Percentiles rank a stretch among this genome's conserved stretches.
Conservation (phyloP, 2,329 filamentous ascomycete species). For the Phialophora expanda region DNA sequence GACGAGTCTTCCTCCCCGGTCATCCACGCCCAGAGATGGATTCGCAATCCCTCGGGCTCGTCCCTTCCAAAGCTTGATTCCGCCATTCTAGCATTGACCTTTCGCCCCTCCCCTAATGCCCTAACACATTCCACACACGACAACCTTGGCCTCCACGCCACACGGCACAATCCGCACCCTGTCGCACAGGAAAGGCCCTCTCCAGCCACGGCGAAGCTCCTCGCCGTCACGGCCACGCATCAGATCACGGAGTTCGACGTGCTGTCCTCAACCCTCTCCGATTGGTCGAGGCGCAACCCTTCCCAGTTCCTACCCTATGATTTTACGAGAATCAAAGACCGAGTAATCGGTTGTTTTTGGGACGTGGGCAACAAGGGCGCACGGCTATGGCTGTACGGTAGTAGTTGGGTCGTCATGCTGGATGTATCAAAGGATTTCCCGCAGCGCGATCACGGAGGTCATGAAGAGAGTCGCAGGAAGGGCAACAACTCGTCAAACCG, state of each 20-base stretch:
- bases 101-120: conserved; percentile 55
- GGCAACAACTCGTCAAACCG: background rate
- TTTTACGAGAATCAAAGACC: conserved; percentile 75
- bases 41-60: conserved; percentile 70
- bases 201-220: conserved; percentile 59
- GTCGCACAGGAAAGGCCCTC: conserved; percentile 63
- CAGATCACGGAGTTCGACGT: conserved; percentile 80
- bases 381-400: conserved; percentile 85
- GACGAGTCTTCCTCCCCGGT: conserved; percentile 56
- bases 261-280: conserved; percentile 73
- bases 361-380: conserved; percentile 47
- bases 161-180: conserved; percentile 57
- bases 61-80: conserved; percentile 72
- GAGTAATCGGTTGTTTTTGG: conserved; percentile 77
- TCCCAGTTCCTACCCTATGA: conserved; percentile 73
- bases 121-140: conserved; percentile 44
- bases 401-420: conserved; percentile 88
- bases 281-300: conserved; percentile 86
- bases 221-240: conserved; percentile 67
- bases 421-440: conserved; percentile 75
- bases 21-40: conserved; percentile 72
- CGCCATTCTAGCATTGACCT: conserved; percentile 70
- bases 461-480: conserved; percentile 1
- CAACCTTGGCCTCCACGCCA: conserved; percentile 53
- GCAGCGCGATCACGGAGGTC: background rate